Conservation (phyloP, 305 asterid species). For the Plantago coronopus region DNA sequence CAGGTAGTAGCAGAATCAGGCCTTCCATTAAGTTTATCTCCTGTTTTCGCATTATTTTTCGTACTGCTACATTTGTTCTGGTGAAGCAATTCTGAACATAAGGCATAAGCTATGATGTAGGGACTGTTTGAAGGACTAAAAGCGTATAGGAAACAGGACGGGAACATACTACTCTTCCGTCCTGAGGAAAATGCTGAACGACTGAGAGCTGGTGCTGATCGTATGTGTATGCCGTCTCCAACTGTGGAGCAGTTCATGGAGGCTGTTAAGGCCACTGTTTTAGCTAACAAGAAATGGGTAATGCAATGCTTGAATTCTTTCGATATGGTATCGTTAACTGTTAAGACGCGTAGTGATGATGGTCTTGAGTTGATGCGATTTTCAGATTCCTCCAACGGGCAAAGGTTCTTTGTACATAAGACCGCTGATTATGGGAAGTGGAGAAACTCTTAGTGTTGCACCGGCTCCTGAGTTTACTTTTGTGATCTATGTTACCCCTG, state of each 20-base stretch:
- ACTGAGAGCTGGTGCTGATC: slow-evolving; percentile 76
- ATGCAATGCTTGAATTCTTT: slow-evolving; percentile 12
- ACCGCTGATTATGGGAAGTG: slow-evolving; percentile 99
- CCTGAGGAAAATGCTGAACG: slow-evolving; percentile 83
- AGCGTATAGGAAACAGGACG: slow-evolving; percentile 81
- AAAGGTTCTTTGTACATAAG: slow-evolving; percentile 93
- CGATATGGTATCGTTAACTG: slow-evolving; percentile 4
- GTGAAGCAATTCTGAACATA: background rate
- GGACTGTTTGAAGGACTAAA: slow-evolving; percentile 93
- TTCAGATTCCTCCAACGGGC: slow-evolving; percentile 94
- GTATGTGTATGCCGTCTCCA: slow-evolving; percentile 98
- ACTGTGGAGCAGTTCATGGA: slow-evolving; percentile 79
- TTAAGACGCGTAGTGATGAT: background rate
- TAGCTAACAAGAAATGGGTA: slow-evolving; percentile 97
- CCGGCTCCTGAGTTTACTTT: slow-evolving; percentile 98
- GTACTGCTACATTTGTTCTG: slow-evolving; percentile 5
- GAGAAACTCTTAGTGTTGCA: slow-evolving; percentile 89
- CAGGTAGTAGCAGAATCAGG: slow-evolving; percentile 45
- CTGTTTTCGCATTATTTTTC: slow-evolving; percentile 1
- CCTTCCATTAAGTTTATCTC: background rate
- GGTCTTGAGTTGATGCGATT: slow-evolving; percentile 12
- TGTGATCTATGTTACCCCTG: slow-evolving; percentile 83
- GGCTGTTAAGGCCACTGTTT: slow-evolving; percentile 78
- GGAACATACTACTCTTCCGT: slow-evolving; percentile 72
- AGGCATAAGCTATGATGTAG: no score